A percentile compares a stretch with the other conserved stretches of the same genome.
These are phyloP conservation scores for Cinchona pubescens DNA, from an alignment of 257 asterid genomes.

Conservation along the genomic window DNA sequence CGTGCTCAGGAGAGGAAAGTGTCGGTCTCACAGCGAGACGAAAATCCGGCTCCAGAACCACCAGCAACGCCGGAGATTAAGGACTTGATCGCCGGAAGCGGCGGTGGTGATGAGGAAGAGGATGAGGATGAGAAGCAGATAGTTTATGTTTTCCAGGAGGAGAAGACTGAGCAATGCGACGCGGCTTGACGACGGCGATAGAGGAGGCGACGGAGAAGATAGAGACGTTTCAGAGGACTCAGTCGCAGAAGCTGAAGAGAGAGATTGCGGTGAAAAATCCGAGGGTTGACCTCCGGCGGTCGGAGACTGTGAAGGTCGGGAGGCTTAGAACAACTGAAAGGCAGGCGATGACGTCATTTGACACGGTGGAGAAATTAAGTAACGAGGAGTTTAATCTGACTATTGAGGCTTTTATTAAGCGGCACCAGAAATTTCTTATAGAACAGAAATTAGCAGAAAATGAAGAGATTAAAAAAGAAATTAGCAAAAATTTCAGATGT, in stretches of 20 bases:
- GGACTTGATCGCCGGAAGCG: background rate
- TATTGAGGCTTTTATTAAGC: conserved; percentile 60
- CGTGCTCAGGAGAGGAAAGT: conserved; percentile 14
- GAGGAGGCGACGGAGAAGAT: conserved; percentile 55
- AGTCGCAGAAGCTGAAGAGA: conserved; percentile 64
- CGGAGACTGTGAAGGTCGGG: conserved; percentile 45
- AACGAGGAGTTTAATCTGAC: conserved; percentile 70
- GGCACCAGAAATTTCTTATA: conserved; percentile 34
- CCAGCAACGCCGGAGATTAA: conserved; percentile 4
- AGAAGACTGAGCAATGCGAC: conserved; percentile 26
- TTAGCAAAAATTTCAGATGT: background rate
- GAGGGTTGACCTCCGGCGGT: conserved; percentile 46
- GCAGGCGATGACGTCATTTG: conserved; percentile 7
- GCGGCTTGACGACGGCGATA: conserved; percentile 48
- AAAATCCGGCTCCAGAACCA: background rate
- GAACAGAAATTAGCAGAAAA: conserved; percentile 28
- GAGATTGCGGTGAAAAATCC: conserved; percentile 43
- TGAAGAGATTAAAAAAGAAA: conserved; percentile 15
- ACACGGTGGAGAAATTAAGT: conserved; percentile 55
- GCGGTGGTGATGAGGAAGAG: background rate
- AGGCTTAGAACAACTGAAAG: conserved; percentile 17
- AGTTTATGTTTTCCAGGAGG: conserved; percentile 18
- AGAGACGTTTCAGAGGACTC: conserved; percentile 63
- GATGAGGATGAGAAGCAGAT: conserved; percentile 46
- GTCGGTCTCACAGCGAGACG: background rate